Conservation (phyloP, 1,284 basidiomycete genomes). For the Pascua sp. region DNA sequence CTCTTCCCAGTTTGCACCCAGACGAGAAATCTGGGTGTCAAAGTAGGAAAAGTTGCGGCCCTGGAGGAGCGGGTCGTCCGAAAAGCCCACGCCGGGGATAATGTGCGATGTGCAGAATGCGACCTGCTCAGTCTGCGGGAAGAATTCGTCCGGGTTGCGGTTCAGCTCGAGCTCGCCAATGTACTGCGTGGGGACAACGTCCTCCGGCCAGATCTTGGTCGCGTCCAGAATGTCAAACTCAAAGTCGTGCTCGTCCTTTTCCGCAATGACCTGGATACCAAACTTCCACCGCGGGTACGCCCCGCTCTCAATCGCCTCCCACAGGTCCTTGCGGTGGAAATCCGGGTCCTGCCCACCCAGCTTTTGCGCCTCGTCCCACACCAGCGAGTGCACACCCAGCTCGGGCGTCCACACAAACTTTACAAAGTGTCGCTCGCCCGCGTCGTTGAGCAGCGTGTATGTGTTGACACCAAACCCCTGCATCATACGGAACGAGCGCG, state of each 20-base stretch:
- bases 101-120: slow-evolving; percentile 79
- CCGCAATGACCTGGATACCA: slow-evolving; percentile 66
- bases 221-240: slow-evolving; percentile 69
- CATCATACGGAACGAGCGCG: slow-evolving; percentile 78
- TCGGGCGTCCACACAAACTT: slow-evolving; percentile 79
- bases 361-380: slow-evolving; percentile 83
- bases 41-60: slow-evolving; percentile 79
- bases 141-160: slow-evolving; percentile 61
- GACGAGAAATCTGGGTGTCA: slow-evolving; percentile 69
- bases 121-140: slow-evolving; percentile 73
- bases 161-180: slow-evolving; percentile 73
- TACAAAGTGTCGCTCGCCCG: slow-evolving; percentile 68
- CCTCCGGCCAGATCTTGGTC: slow-evolving; percentile 77
- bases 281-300: slow-evolving; percentile 70
- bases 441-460: slow-evolving; percentile 56
- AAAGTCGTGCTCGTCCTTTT: slow-evolving; percentile 64
- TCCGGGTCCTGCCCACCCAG: slow-evolving; percentile 65
- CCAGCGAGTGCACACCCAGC: slow-evolving; percentile 68
- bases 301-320: slow-evolving; percentile 61
- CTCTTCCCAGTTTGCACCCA: slow-evolving; percentile 59
- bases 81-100: slow-evolving; percentile 75
- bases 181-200: slow-evolving; percentile 66
- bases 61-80: slow-evolving; percentile 76
- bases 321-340: slow-evolving; percentile 74
- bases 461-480: slow-evolving; percentile 63